These are phyloP conservation scores for Caryopteris hybrid DNA, from an alignment of 305 asterid species.

Conservation along the genomic window DNA sequence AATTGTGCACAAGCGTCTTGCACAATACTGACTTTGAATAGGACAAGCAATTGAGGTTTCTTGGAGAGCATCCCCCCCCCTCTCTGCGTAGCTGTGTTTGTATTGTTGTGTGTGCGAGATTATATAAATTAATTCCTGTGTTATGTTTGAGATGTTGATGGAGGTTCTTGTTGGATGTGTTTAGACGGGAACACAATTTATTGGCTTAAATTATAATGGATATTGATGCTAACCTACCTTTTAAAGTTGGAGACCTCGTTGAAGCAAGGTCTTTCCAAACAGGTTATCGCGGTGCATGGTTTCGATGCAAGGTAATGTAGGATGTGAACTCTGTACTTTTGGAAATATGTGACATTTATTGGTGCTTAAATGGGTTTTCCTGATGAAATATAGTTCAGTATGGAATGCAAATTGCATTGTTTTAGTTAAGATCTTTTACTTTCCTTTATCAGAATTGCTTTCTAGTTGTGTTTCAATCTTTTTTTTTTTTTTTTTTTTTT, in stretches of 20 bases:
- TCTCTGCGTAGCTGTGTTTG: too few relatives aligned
- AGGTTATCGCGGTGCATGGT: conserved; percentile 82
- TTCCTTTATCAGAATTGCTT: background rate
- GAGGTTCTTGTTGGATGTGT: background rate
- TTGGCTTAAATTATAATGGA: conserved; percentile 23
- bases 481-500: background rate
- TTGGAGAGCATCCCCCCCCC: too few relatives aligned
- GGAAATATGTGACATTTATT: background rate
- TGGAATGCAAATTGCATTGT: background rate
- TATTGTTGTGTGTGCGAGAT: too few relatives aligned
- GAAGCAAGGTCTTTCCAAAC: conserved; percentile 44
- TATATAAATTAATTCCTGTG: background rate
- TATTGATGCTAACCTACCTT: conserved; percentile 17
- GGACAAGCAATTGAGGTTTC: background rate
- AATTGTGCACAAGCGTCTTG: too few relatives aligned
- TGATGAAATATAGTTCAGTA: background rate
- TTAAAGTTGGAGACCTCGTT: conserved; percentile 43
- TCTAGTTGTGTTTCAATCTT: conserved; percentile 3
- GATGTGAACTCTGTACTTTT: background rate
- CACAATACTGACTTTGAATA: too few relatives aligned
- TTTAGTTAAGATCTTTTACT: background rate
- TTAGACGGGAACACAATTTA: background rate
- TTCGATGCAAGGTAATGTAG: conserved; percentile 58
- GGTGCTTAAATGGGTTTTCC: too few relatives aligned
- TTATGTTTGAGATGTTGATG: background rate